Percentiles rank a stretch among this genome's conserved stretches.
phyloP scores from a whole-genome alignment of 2,329 filamentous ascomycete species.

The Clarireedia hainanense region DNA sequence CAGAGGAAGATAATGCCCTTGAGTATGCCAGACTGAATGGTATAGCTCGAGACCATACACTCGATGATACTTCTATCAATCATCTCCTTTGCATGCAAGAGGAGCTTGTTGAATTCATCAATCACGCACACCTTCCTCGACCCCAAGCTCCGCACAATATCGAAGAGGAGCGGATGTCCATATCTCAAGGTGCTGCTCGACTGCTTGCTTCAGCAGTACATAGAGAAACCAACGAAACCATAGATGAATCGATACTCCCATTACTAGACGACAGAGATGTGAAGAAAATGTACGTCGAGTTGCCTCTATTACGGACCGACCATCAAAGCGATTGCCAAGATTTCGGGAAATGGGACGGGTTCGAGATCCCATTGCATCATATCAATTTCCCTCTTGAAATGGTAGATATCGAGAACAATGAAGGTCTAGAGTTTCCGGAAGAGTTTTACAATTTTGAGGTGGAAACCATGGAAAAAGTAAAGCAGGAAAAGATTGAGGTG shows the following conservation, averaged over 20 bases:
- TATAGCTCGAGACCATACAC: constrained; percentile 20
- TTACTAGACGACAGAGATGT: constrained; percentile 6
- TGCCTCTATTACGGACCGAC: constrained; percentile 24
- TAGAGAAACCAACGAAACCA: constrained; percentile 8
- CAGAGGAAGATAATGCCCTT: constrained; percentile 18
- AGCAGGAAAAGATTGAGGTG: constrained; percentile 23
- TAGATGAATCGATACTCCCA: constrained; percentile 9
- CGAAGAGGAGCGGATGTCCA: constrained; percentile 19
- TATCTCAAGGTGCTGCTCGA: constrained; percentile 18
- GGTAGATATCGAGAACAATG: constrained; percentile 21
- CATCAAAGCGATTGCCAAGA: constrained; percentile 22
- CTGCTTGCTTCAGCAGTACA: constrained; percentile 18
- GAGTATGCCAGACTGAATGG: constrained; percentile 26
- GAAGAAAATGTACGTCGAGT: constrained; percentile 18
- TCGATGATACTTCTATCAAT: constrained; percentile 10
- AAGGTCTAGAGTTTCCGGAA: constrained; percentile 21
- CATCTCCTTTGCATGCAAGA: constrained; percentile 15
- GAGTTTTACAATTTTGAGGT: constrained; percentile 14
- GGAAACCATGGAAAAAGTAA: constrained; percentile 5
- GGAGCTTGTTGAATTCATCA: background rate
- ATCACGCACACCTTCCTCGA: constrained; percentile 14
- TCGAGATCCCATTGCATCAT: constrained; percentile 22
- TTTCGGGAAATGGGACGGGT: constrained; percentile 22
- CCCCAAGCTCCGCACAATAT: constrained; percentile 14
- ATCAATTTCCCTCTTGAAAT: constrained; percentile 26